Evolutionary conservation across 345 rosid genomes (phyloP), one percentile per base, ranked within the genome.

Genomic region (Murraya paniculata): DNA sequence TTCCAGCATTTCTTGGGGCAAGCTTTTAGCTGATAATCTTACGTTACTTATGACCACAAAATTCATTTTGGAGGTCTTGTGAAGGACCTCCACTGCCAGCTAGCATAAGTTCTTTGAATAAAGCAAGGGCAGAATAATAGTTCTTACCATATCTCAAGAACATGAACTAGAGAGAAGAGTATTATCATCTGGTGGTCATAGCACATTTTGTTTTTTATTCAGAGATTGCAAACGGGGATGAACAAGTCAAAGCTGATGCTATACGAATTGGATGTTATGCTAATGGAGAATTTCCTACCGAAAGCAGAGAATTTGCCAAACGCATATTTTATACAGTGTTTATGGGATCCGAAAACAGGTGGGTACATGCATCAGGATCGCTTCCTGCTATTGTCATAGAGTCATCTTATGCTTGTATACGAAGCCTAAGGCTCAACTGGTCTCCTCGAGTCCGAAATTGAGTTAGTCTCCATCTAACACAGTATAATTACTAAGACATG

Each of bases 321-420:
- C 89, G 98, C 45, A 80, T 96, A 88, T 96, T 96, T 83, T 96
- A 91, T 83, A 96, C 98, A 2, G 93, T 96, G 38, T 96, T 81
- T 82, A 96, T 96, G 98, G 98, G 98, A 6, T 82, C 98, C 68
- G 98, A 96, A 84, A 96, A 94, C 85, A 96, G 99, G 99, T 96
- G 74, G 64, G 81, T 72, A 64, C 65, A 39, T 66, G 50, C 30
- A 48, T 36, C 36, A n/a, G 57, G 36, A 25, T 30, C 16, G 11
- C 25, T 8, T 3, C 16, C 66, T 22, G 1, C 48, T 33, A 13
- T 41, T 66, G 79, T 56, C 24, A 11, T 64, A 31, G 1, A 2
- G 25, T 35, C 45, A 50, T 50, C 38, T 50, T 28, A 28, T 70
- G 7, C 61, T 27, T 48, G 28, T 27, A 28, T 1, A 28, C 60